A percentile compares a stretch with the other conserved stretches of the same genome.
These are phyloP conservation scores for Articulospora tetracladia DNA, from an alignment of 495 filamentous ascomycete genomes.

Conservation along the genomic window DNA sequence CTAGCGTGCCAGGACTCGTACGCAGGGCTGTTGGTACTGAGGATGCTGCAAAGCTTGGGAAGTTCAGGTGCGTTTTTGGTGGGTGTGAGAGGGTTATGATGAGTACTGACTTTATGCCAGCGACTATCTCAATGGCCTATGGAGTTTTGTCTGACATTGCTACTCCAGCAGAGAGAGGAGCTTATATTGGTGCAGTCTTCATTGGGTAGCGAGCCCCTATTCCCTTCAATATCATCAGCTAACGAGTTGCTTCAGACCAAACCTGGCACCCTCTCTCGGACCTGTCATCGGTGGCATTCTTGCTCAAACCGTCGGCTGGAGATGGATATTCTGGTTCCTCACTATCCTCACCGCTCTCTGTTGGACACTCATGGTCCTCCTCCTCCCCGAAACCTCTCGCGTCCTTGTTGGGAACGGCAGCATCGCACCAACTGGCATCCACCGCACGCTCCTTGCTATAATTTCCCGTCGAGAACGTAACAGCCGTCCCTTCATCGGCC, in stretches of 20 bases:
- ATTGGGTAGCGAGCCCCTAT: slow-evolving; percentile 35
- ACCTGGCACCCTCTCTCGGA: slow-evolving; percentile 66
- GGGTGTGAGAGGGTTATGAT: no score
- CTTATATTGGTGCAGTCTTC: slow-evolving; percentile 39
- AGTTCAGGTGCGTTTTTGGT: slow-evolving; percentile 39
- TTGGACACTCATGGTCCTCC: slow-evolving; percentile 60
- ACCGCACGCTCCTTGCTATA: background rate
- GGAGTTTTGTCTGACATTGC: slow-evolving; percentile 53
- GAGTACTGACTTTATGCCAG: background rate
- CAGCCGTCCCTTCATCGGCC: background rate
- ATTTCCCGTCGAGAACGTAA: background rate
- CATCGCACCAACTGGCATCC: slow-evolving; percentile 23
- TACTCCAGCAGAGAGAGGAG: slow-evolving; percentile 46
- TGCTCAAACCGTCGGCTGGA: slow-evolving; percentile 61
- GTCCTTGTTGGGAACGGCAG: slow-evolving; percentile 67
- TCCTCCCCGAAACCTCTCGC: slow-evolving; percentile 63
- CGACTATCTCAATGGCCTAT: slow-evolving; percentile 46
- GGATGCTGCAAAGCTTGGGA: slow-evolving; percentile 47
- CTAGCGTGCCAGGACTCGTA: slow-evolving; percentile 48
- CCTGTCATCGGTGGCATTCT: slow-evolving; percentile 74
- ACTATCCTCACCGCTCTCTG: slow-evolving; percentile 65
- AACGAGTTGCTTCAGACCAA: no score
- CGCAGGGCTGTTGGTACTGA: slow-evolving; percentile 44
- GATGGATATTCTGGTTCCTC: slow-evolving; percentile 82
- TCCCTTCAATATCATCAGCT: no score